Conservation (phyloP, 305 asterid species). For the Salvia sclarea region DNA sequence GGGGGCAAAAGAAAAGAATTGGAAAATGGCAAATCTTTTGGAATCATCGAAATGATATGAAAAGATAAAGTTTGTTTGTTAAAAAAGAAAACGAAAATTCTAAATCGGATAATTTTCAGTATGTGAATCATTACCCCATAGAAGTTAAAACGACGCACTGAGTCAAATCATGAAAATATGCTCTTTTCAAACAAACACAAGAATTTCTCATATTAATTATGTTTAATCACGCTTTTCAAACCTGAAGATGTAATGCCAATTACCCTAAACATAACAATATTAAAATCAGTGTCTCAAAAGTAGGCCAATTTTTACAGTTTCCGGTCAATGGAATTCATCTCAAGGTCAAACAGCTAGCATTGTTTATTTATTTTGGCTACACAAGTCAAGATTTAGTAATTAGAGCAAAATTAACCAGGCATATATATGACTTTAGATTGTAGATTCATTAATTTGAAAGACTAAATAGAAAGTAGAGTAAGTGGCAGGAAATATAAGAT, state of each 20-base stretch:
- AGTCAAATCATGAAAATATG: constrained; percentile 30
- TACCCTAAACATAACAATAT: background rate
- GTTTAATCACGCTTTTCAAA: constrained; percentile 31
- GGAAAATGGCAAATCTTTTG: too few relatives aligned
- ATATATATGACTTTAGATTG: too few relatives aligned
- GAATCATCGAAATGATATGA: background rate
- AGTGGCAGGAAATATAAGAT: too few relatives aligned
- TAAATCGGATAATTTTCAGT: constrained; percentile 8
- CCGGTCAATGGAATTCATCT: too few relatives aligned
- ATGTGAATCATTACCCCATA: constrained; percentile 28
- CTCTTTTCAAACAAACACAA: background rate
- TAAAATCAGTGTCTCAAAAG: constrained; percentile 10
- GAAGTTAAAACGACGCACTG: constrained; percentile 33
- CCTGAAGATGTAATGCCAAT: constrained; percentile 18
- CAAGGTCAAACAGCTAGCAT: too few relatives aligned
- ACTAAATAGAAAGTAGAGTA: too few relatives aligned
- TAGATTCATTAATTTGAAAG: too few relatives aligned
- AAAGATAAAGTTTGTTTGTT: too few relatives aligned
- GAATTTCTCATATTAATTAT: constrained; percentile 12
- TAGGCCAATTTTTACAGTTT: background rate
- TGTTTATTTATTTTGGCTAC: too few relatives aligned
- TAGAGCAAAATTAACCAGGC: too few relatives aligned
- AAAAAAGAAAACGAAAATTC: background rate
- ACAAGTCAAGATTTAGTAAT: too few relatives aligned
- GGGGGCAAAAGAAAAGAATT: too few relatives aligned